These are phyloP conservation scores for Cladosporium velox DNA, from an alignment of 2,329 filamentous ascomycete genomes.

Conservation along the genomic window DNA sequence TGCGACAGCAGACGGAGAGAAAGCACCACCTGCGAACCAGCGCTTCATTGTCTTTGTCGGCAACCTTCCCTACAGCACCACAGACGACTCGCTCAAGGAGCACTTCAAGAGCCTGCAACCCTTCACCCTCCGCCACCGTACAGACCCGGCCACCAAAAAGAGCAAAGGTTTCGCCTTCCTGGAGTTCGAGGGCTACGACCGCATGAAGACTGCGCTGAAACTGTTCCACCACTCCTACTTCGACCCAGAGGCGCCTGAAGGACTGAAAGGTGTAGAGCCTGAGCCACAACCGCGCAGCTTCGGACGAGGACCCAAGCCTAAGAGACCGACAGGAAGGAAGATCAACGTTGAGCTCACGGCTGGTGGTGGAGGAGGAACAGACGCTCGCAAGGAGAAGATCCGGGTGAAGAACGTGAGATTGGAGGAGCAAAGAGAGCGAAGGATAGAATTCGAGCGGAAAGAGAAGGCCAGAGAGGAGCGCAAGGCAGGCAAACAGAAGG, in stretches of 20 bases:
- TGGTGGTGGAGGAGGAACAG: slow-evolving; percentile 75
- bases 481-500: slow-evolving; percentile 37
- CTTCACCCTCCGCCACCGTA: slow-evolving; percentile 70
- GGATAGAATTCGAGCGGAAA: slow-evolving; percentile 52
- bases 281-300: slow-evolving; percentile 20
- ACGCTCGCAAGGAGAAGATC: slow-evolving; percentile 73
- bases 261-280: slow-evolving; percentile 19
- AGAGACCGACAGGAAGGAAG: slow-evolving; percentile 62
- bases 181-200: slow-evolving; percentile 82
- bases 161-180: slow-evolving; percentile 82
- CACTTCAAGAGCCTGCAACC: slow-evolving; percentile 81
- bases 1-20: slow-evolving; percentile 22
- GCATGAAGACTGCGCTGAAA: slow-evolving; percentile 90
- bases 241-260: slow-evolving; percentile 42
- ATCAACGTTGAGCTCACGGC: slow-evolving; percentile 95
- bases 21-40: slow-evolving; percentile 14
- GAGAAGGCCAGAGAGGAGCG: slow-evolving; percentile 47
- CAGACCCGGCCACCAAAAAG: slow-evolving; percentile 63
- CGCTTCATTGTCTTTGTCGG: slow-evolving; percentile 82
- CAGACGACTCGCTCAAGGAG: slow-evolving; percentile 63
- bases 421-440: slow-evolving; percentile 64
- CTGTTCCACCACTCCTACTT: slow-evolving; percentile 87
- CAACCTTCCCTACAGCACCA: slow-evolving; percentile 86
- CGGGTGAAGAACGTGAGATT: slow-evolving; percentile 83
- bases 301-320: slow-evolving; percentile 32